Conservation (phyloP, 177 flowering plant species). For the Vitis hybrid region DNA sequence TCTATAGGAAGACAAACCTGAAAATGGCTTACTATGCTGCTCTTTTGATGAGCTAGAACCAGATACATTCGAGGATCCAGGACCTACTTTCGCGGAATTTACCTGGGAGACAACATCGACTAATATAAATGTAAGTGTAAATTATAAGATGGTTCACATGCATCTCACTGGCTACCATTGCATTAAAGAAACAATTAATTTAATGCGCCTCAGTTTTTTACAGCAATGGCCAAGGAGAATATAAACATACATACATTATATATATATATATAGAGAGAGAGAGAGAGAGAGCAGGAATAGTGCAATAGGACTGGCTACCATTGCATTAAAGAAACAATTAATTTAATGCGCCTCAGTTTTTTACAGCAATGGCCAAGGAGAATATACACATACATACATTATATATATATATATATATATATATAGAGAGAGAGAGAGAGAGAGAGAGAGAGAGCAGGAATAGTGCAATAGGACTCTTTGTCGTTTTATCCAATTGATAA, state of each 20-base stretch:
- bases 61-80: slow-evolving; percentile 40
- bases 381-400: no score
- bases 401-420: no score
- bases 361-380: no score
- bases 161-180: neutral
- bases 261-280: no score
- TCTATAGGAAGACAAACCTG: slow-evolving; percentile 38
- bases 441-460: no score
- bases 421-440: no score
- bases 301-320: neutral
- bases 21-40: slow-evolving; percentile 30
- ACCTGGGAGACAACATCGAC: slow-evolving; percentile 31
- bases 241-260: no score
- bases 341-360: neutral
- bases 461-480: no score
- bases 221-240: no score
- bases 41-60: slow-evolving; percentile 47
- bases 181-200: neutral
- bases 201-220: neutral
- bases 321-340: neutral
- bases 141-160: neutral
- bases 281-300: no score
- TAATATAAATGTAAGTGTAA: neutral
- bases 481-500: no score
- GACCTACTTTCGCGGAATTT: slow-evolving; percentile 17